Conservation (phyloP, 768 basidiomycete genomes). For the Ramaria sp. region DNA sequence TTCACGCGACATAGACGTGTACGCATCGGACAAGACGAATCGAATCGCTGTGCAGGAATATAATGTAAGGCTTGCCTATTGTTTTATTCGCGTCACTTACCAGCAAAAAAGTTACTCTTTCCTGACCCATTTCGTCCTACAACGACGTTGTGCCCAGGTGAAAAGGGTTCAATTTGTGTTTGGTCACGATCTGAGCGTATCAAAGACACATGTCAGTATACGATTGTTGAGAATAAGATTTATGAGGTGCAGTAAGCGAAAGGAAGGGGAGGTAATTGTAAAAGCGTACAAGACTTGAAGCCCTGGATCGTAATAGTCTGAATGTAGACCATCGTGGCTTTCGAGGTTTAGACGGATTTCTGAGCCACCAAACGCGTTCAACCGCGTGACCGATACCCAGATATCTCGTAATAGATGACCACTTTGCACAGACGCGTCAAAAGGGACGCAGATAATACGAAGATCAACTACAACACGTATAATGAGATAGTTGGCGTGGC, state of each 20-base stretch:
- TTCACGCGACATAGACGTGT: constrained; percentile 89
- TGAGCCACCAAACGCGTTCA: neutral
- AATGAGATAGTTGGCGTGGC: too few relatives aligned
- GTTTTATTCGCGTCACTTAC: constrained; percentile 30
- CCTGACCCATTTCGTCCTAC: constrained; percentile 97
- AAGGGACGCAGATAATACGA: too few relatives aligned
- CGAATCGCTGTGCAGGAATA: constrained; percentile 59
- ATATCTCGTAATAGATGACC: too few relatives aligned
- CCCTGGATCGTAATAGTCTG: constrained; percentile 88
- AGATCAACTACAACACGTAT: too few relatives aligned
- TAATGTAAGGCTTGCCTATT: constrained; percentile 34
- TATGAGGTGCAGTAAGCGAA: neutral
- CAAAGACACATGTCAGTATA: neutral
- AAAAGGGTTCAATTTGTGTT: constrained; percentile 91
- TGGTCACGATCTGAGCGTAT: constrained; percentile 60
- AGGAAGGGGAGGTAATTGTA: neutral
- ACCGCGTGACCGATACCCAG: neutral
- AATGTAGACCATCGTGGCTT: constrained; percentile 28
- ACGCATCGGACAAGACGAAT: constrained; percentile 95
- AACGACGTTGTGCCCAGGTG: constrained; percentile 88
- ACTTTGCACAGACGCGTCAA: too few relatives aligned
- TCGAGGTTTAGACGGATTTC: neutral
- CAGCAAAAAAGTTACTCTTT: constrained; percentile 98
- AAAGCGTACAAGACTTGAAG: constrained; percentile 88
- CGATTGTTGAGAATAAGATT: constrained; percentile 4